Conservation (phyloP, 441 rosid species). For the Aquilaria agallochum region DNA sequence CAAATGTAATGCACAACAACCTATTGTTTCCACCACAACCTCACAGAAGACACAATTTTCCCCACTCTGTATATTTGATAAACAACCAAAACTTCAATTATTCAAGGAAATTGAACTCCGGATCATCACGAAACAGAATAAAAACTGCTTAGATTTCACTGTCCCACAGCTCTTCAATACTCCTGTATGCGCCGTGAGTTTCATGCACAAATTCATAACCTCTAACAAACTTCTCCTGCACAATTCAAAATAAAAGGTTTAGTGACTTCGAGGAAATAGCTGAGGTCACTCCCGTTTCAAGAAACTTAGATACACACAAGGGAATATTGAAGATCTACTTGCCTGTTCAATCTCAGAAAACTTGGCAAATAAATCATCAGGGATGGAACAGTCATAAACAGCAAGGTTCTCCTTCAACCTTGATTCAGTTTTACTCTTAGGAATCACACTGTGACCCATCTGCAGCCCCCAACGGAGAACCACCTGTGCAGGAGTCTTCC, state of each 20-base stretch:
- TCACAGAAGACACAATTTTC: no score
- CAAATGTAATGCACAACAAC: no score
- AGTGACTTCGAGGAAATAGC: not conserved
- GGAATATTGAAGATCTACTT: conserved; percentile 6
- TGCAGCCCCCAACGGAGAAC: conserved; percentile 34
- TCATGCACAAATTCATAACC: conserved; percentile 6
- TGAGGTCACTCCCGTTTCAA: not conserved
- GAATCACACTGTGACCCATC: conserved; percentile 33
- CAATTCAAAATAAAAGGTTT: not conserved
- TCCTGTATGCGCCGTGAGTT: conserved; percentile 11
- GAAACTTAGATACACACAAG: not conserved
- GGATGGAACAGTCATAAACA: conserved; percentile 31
- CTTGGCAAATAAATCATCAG: conserved; percentile 19
- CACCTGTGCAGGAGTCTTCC: conserved; percentile 25
- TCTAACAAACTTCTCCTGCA: conserved; percentile 15
- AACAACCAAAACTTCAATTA: no score
- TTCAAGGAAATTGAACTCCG: no score
- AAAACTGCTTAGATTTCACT: conserved; percentile 11
- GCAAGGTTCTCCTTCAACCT: conserved; percentile 35
- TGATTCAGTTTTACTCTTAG: conserved; percentile 29
- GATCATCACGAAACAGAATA: no score
- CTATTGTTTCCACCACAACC: no score
- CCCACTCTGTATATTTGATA: no score
- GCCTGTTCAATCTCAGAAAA: conserved; percentile 17
- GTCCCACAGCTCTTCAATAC: conserved; percentile 16